These are phyloP conservation scores for Thelonectria olida DNA, from an alignment of 2,329 filamentous ascomycete genomes.

Conservation along the genomic window DNA sequence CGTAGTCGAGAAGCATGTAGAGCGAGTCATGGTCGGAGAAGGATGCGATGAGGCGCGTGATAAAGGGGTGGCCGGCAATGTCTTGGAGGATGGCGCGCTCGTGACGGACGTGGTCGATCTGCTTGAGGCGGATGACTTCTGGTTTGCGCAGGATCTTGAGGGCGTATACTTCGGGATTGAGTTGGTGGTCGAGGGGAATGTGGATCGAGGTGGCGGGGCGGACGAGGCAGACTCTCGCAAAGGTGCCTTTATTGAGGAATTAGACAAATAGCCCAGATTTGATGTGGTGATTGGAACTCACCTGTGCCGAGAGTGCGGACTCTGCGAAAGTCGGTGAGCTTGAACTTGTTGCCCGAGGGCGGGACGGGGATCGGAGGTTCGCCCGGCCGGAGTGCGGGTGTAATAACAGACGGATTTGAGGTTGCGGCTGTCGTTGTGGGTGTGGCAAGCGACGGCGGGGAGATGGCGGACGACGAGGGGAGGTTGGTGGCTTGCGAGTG, in stretches of 20 bases:
- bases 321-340: slow-evolving; percentile 70
- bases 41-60: slow-evolving; percentile 79
- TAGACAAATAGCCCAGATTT: neutral
- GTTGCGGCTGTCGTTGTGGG: slow-evolving; percentile 19
- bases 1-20: slow-evolving; percentile 86
- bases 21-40: slow-evolving; percentile 83
- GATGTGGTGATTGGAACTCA: slow-evolving; percentile 46
- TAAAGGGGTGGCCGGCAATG: slow-evolving; percentile 84
- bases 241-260: slow-evolving; percentile 66
- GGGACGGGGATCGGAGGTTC: slow-evolving; percentile 35
- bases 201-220: slow-evolving; percentile 66
- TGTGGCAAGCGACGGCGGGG: slow-evolving; percentile 32
- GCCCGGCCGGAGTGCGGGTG: slow-evolving; percentile 21
- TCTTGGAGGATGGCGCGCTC: slow-evolving; percentile 82
- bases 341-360: slow-evolving; percentile 42
- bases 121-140: slow-evolving; percentile 82
- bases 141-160: slow-evolving; percentile 81
- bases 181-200: slow-evolving; percentile 45
- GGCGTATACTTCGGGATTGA: slow-evolving; percentile 70
- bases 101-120: slow-evolving; percentile 86
- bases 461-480: slow-evolving; percentile 35
- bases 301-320: slow-evolving; percentile 82
- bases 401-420: neutral
- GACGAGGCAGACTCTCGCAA: slow-evolving; percentile 84
- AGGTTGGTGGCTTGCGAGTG: slow-evolving; percentile 42